Evolutionary conservation across 768 basidiomycete genomes (phyloP).

Genomic region (button mushroom (Agaricus bisporus)): DNA sequence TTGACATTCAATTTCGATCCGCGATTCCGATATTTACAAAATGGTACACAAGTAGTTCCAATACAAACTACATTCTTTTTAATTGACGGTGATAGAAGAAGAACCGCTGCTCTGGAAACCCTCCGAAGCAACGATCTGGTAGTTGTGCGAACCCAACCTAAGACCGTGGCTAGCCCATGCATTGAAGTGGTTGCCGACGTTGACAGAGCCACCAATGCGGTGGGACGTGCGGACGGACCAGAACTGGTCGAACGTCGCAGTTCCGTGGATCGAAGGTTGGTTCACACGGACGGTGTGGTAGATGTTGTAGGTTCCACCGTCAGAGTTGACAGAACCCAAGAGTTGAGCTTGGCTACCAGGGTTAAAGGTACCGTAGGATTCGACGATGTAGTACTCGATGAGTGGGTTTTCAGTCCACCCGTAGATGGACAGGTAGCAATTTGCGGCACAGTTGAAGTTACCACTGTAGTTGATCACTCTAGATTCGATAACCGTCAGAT

Average conservation of each 20-base stretch:
- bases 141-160: slow-evolving; percentile 30
- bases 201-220: slow-evolving; percentile 27
- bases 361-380: slow-evolving; percentile 35
- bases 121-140: slow-evolving; percentile 44
- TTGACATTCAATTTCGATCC: too few species aligned
- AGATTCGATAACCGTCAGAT: too few species aligned
- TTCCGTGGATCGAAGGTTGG: slow-evolving; percentile 36
- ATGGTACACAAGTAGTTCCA: too few species aligned
- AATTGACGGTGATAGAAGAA: slow-evolving; percentile 10
- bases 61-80: background rate
- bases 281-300: slow-evolving; percentile 30
- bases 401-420: slow-evolving; percentile 42
- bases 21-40: too few species aligned
- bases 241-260: slow-evolving; percentile 38
- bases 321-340: slow-evolving; percentile 33
- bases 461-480: slow-evolving; percentile 33
- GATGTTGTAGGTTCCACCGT: slow-evolving; percentile 38
- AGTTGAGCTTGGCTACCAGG: slow-evolving; percentile 25
- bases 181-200: slow-evolving; percentile 34
- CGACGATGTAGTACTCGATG: slow-evolving; percentile 43
- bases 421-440: slow-evolving; percentile 38
- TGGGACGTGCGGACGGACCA: slow-evolving; percentile 37
- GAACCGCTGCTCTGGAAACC: slow-evolving; percentile 36
- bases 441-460: slow-evolving; percentile 31
- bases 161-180: slow-evolving; percentile 35